Evolutionary conservation across 768 basidiomycete genomes (phyloP).

Genomic region (Candolleomyces aberdarensis): DNA sequence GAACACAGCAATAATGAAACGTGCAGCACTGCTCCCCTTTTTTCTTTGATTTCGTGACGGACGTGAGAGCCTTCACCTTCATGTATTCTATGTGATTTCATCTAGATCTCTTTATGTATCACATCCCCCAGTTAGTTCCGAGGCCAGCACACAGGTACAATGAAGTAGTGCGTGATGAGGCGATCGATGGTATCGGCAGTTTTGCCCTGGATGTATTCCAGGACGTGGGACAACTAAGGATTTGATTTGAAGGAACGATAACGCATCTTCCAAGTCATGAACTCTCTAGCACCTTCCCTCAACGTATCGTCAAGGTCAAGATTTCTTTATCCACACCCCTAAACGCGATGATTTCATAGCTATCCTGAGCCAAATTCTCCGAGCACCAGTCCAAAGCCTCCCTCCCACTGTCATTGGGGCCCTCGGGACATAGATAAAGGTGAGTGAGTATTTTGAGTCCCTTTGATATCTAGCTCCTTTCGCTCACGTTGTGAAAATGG

Average conservation of each 20-base stretch:
- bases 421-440: conserved; percentile 87
- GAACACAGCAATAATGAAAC: too few species aligned
- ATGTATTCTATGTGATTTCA: too few species aligned
- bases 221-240: conserved; percentile 75
- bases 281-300: conserved; percentile 80
- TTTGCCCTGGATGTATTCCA: conserved; percentile 92
- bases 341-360: conserved; percentile 91
- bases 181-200: conserved; percentile 89
- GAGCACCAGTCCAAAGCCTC: conserved; percentile 94
- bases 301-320: conserved; percentile 69
- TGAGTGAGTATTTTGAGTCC: conserved; percentile 75
- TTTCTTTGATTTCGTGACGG: too few species aligned
- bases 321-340: conserved; percentile 88
- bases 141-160: too few species aligned
- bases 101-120: too few species aligned
- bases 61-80: too few species aligned
- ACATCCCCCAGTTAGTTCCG: too few species aligned
- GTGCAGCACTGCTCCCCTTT: too few species aligned
- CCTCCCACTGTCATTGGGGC: conserved; percentile 81
- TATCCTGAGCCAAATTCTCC: conserved; percentile 77
- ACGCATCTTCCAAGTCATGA: conserved; percentile 77
- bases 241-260: neutral
- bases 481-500: conserved; percentile 81
- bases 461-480: conserved; percentile 79
- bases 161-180: conserved; percentile 86